Evolutionary conservation across 2,329 filamentous ascomycete genomes (phyloP).

Genomic region (Calonectria pseudoreteaudii): DNA sequence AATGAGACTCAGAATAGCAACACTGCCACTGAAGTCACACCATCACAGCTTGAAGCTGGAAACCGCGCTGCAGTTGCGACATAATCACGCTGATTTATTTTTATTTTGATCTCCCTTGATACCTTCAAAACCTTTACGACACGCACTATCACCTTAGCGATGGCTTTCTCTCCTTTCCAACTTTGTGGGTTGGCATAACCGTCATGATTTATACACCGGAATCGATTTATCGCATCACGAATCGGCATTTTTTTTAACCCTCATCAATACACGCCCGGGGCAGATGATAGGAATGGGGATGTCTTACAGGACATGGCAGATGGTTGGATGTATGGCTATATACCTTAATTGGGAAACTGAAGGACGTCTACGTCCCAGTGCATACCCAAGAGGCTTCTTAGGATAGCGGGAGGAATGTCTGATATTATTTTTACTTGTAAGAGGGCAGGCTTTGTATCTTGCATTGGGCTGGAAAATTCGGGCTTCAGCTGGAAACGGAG

Average conservation of each 20-base stretch:
- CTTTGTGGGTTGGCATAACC: slow-evolving; percentile 35
- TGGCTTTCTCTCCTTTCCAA: slow-evolving; percentile 46
- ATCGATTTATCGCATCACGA: slow-evolving; percentile 43
- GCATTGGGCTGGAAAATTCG: slow-evolving; percentile 43
- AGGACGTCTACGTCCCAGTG: background rate
- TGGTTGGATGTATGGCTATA: slow-evolving; percentile 35
- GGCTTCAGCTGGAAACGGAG: slow-evolving; percentile 42
- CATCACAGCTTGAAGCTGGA: slow-evolving; percentile 61
- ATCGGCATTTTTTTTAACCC: slow-evolving; percentile 37
- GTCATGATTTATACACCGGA: slow-evolving; percentile 44
- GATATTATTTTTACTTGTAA: slow-evolving; percentile 34
- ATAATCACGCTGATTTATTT: slow-evolving; percentile 24
- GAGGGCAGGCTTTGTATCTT: slow-evolving; percentile 38
- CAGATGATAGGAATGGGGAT: slow-evolving; percentile 19
- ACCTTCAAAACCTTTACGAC: slow-evolving; percentile 31
- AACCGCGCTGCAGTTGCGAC: slow-evolving; percentile 42
- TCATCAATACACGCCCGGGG: slow-evolving; percentile 34
- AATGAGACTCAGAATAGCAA: slow-evolving; percentile 28
- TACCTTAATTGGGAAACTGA: slow-evolving; percentile 28
- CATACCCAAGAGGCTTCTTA: slow-evolving; percentile 18
- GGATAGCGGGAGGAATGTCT: slow-evolving; percentile 31
- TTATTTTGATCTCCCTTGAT: slow-evolving; percentile 15
- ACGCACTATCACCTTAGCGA: slow-evolving; percentile 41
- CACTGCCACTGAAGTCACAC: slow-evolving; percentile 47
- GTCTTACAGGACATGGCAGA: slow-evolving; percentile 19